These are phyloP conservation scores for Boletales sp. DNA, from an alignment of 768 basidiomycete species.

Conservation along the genomic window DNA sequence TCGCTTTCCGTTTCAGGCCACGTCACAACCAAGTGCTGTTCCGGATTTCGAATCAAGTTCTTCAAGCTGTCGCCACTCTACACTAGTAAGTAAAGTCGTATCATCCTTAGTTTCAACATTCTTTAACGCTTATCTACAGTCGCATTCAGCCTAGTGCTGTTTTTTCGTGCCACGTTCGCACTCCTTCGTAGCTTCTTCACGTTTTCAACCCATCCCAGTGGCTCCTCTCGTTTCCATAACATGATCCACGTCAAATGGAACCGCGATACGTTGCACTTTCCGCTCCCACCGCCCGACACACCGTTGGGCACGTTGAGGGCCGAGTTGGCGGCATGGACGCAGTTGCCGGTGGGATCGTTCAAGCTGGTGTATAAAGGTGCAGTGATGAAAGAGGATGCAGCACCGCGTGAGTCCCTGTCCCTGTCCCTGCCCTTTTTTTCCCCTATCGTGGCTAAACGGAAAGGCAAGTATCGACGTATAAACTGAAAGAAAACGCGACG, in stretches of 20 bases:
- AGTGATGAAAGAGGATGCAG: constrained; percentile 80
- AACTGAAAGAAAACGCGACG: constrained; percentile 62
- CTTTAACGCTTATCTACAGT: constrained; percentile 7
- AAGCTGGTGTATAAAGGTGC: constrained; percentile 90
- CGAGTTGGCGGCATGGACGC: constrained; percentile 70
- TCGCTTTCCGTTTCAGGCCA: constrained; percentile 12
- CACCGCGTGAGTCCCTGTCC: constrained; percentile 46
- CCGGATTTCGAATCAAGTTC: background rate
- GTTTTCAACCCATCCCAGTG: constrained; percentile 1
- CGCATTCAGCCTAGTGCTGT: constrained; percentile 34
- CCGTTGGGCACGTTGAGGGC: constrained; percentile 56
- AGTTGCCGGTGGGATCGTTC: constrained; percentile 65
- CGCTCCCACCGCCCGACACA: constrained; percentile 55
- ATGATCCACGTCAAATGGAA: constrained; percentile 50
- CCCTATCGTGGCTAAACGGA: background rate
- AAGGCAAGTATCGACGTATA: constrained; percentile 65
- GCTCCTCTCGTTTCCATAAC: constrained; percentile 18
- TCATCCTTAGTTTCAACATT: no score
- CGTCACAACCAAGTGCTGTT: background rate
- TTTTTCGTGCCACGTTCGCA: constrained; percentile 24
- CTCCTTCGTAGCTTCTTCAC: constrained; percentile 9
- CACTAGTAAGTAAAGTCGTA: constrained; percentile 16
- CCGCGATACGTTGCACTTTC: constrained; percentile 46
- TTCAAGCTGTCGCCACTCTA: constrained; percentile 30
- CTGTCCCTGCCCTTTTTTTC: constrained; percentile 3